phyloP scores from a whole-genome alignment of 2,329 filamentous ascomycete species.

The Aspergillus sp. region DNA sequence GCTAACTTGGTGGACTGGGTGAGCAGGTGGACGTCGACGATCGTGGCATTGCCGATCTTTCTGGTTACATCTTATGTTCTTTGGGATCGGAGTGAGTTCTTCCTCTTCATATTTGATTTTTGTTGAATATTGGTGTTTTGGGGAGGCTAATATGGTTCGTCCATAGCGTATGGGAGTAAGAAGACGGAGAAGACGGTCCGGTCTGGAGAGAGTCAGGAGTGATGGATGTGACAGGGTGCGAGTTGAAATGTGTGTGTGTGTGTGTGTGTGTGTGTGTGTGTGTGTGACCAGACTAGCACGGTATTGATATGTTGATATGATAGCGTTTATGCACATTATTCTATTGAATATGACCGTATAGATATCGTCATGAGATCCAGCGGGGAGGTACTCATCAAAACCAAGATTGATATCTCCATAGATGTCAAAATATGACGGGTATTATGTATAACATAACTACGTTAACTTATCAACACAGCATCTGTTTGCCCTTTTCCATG shows the following conservation, averaged over 20 bases:
- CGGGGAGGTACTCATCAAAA: background rate
- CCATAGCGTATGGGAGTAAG: conserved; percentile 19
- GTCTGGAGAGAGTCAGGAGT: background rate
- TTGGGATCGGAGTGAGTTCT: conserved; percentile 26
- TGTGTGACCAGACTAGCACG: background rate
- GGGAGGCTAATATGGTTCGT: background rate
- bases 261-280: too few species aligned
- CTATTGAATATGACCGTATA: too few species aligned
- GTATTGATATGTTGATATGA: too few species aligned
- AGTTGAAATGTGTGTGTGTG: background rate
- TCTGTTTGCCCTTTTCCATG: background rate
- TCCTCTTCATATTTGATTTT: too few species aligned
- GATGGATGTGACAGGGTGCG: background rate
- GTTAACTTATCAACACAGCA: background rate
- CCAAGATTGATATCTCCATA: too few species aligned
- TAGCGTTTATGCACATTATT: too few species aligned
- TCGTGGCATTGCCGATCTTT: conserved; percentile 27
- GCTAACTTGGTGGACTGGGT: background rate
- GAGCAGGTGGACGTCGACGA: conserved; percentile 25
- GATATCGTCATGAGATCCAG: too few species aligned
- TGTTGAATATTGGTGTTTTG: background rate
- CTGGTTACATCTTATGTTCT: conserved; percentile 28
- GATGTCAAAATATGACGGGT: background rate
- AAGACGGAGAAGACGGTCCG: conserved; percentile 1
- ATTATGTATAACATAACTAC: background rate